phyloP scores from a whole-genome alignment of 345 rosid species.

The Fremontodendron californicum region DNA sequence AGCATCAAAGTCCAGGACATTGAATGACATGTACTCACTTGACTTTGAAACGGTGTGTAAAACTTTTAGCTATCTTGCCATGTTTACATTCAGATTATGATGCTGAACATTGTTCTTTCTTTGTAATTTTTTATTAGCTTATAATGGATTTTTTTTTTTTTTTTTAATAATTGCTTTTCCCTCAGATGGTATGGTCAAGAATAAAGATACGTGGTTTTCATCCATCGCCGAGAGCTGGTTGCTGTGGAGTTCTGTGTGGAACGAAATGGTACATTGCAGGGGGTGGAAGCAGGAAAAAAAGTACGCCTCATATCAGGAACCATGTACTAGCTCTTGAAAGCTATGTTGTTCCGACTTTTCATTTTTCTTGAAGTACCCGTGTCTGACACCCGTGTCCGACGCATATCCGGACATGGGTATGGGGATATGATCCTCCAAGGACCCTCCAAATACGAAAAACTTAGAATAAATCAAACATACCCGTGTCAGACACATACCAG shows the following conservation, averaged over 20 bases:
- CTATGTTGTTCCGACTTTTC: too few relatives aligned
- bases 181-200: slow-evolving; percentile 95
- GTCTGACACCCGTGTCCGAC: too few relatives aligned
- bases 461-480: too few relatives aligned
- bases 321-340: neutral
- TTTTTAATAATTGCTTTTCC: neutral
- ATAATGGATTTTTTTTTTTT: too few relatives aligned
- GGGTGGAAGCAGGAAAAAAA: slow-evolving; percentile 94
- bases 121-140: neutral
- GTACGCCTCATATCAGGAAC: slow-evolving; percentile 35
- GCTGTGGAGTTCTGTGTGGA: slow-evolving; percentile 89
- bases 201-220: slow-evolving; percentile 86
- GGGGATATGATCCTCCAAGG: too few relatives aligned
- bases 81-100: slow-evolving; percentile 2
- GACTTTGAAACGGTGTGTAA: slow-evolving; percentile 84
- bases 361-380: too few relatives aligned
- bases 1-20: slow-evolving; percentile 67
- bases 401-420: too few relatives aligned
- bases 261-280: slow-evolving; percentile 95
- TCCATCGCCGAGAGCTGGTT: slow-evolving; percentile 92
- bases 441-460: too few relatives aligned
- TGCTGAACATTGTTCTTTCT: neutral
- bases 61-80: neutral
- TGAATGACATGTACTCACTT: slow-evolving; percentile 91
- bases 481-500: too few relatives aligned